Percentiles rank a stretch among this genome's conserved stretches.
Conservation (phyloP, 2,329 filamentous ascomycete species). For the Beauveria australis region DNA sequence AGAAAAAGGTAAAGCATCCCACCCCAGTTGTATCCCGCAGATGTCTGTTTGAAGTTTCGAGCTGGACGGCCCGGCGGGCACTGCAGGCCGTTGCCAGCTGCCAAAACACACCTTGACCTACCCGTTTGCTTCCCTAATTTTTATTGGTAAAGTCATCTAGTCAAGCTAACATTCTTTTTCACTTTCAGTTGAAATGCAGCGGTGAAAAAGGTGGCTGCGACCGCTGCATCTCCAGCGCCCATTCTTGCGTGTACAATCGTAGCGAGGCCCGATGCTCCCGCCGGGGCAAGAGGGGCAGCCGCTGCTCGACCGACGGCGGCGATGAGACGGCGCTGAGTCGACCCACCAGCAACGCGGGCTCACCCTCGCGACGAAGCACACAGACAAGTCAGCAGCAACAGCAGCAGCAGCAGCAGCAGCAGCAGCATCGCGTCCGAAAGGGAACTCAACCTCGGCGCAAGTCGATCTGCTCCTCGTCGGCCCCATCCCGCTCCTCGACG, state of each 20-base stretch:
- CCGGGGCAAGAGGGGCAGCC: slow-evolving; percentile 20
- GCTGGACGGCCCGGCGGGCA: background rate
- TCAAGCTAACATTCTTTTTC: background rate
- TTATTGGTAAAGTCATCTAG: background rate
- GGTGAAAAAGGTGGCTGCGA: slow-evolving; percentile 31
- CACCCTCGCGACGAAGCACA: slow-evolving; percentile 6
- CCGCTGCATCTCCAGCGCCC: slow-evolving; percentile 22
- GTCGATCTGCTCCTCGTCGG: background rate
- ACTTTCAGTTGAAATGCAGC: slow-evolving; percentile 27
- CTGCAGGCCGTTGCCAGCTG: background rate
- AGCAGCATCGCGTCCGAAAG: background rate
- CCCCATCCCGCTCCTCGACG: slow-evolving; percentile 2
- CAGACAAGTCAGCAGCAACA: background rate
- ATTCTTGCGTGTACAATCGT: slow-evolving; percentile 28
- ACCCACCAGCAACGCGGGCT: slow-evolving; percentile 3
- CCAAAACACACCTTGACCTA: background rate
- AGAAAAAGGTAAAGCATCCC: slow-evolving; percentile 27
- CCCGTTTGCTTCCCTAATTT: background rate
- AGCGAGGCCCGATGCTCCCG: slow-evolving; percentile 24
- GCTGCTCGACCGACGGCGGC: slow-evolving; percentile 15
- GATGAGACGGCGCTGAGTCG: slow-evolving; percentile 8
- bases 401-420: background rate
- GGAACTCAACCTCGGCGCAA: slow-evolving; percentile 7
- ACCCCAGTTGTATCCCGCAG: background rate
- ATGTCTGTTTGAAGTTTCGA: background rate